Percentiles rank a stretch among this genome's conserved stretches.
Evolutionary conservation across 208 protist species (phyloP).

Genomic region (Trypanosoma rangeli): DNA sequence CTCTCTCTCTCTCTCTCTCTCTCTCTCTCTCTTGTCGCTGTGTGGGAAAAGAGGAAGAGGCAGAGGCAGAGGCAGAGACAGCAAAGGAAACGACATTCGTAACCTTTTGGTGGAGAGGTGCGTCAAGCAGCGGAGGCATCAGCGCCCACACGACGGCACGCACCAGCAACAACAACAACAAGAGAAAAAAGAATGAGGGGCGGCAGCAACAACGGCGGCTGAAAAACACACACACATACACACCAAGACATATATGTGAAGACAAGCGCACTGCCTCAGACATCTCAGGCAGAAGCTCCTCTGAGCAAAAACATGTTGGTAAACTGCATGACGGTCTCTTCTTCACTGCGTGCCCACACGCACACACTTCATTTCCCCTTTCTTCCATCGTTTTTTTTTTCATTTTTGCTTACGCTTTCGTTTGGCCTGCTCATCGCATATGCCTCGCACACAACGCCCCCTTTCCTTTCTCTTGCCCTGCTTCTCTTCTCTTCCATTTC

Average conservation of each 20-base stretch:
- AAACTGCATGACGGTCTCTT: not conserved
- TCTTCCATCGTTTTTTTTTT: not conserved
- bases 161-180: too few relatives aligned
- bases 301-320: not conserved
- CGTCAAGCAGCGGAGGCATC: too few relatives aligned
- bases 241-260: too few relatives aligned
- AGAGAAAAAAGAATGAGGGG: too few relatives aligned
- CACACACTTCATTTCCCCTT: conserved; percentile 1
- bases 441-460: not conserved
- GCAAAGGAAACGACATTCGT: too few relatives aligned
- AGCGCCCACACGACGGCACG: too few relatives aligned
- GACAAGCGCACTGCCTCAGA: not conserved
- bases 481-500: not conserved
- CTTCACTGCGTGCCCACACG: not conserved
- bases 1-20: too few relatives aligned
- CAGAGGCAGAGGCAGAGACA: too few relatives aligned
- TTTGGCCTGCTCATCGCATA: not conserved
- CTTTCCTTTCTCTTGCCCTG: not conserved
- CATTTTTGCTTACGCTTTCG: conserved; percentile 1
- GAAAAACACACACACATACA: not conserved
- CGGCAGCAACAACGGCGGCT: not conserved
- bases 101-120: too few relatives aligned
- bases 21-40: too few relatives aligned
- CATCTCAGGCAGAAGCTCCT: not conserved
- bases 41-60: too few relatives aligned